phyloP scores from a whole-genome alignment of 208 protist genomes.

The Balamuthia mandrillaris region DNA sequence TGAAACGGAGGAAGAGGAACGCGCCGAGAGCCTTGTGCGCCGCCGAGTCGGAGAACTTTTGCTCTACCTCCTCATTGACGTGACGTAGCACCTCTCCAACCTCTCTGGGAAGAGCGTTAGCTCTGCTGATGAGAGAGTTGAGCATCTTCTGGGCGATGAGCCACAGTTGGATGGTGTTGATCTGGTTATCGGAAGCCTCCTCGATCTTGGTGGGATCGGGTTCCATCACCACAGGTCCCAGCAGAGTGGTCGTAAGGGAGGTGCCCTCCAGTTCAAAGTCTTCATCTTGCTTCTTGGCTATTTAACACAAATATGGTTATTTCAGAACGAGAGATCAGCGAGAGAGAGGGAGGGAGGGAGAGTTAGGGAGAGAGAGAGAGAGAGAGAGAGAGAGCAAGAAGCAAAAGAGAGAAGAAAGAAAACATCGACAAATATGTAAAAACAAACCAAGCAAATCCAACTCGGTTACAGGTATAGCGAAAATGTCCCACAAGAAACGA shows the following conservation, averaged over 20 bases:
- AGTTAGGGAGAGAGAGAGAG: too few relatives aligned
- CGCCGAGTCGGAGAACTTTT: background rate
- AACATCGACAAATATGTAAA: too few relatives aligned
- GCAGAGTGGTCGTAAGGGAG: background rate
- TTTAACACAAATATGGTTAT: too few relatives aligned
- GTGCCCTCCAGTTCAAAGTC: too few relatives aligned
- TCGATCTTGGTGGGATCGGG: background rate
- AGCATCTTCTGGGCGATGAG: constrained; percentile 32
- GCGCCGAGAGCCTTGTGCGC: background rate
- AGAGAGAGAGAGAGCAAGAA: too few relatives aligned
- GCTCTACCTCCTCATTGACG: constrained; percentile 8
- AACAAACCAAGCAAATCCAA: too few relatives aligned
- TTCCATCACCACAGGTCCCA: background rate
- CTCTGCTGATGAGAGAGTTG: constrained; percentile 7
- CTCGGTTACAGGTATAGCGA: background rate
- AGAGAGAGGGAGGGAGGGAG: too few relatives aligned
- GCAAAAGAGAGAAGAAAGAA: too few relatives aligned
- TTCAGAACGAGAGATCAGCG: too few relatives aligned
- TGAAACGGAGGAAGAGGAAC: constrained; percentile 22
- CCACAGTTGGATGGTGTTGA: constrained; percentile 34
- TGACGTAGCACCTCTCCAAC: background rate
- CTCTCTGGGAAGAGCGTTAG: background rate
- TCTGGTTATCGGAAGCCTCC: background rate
- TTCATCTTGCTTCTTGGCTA: too few relatives aligned
- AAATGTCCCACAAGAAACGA: constrained; percentile 24